These are phyloP conservation scores for Rhynchosporium agropyri DNA, from an alignment of 2,329 filamentous ascomycete genomes.

Conservation along the genomic window DNA sequence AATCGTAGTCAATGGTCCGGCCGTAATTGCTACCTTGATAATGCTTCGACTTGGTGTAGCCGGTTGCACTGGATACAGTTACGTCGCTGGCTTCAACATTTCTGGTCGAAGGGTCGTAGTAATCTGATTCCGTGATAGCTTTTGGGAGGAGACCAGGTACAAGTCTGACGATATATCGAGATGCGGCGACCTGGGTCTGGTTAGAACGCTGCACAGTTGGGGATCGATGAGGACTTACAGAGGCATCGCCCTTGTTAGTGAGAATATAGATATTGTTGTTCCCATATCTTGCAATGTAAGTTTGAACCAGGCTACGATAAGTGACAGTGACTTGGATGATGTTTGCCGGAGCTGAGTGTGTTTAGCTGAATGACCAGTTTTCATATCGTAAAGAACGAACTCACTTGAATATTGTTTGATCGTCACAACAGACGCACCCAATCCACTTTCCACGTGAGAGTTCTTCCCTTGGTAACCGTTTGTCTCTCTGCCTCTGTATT, in stretches of 20 bases:
- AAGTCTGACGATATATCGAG: conserved; percentile 24
- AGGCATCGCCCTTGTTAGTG: conserved; percentile 43
- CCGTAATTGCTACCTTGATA: conserved; percentile 24
- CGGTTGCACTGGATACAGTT: conserved; percentile 14
- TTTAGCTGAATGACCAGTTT: conserved; percentile 1
- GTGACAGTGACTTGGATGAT: conserved; percentile 45
- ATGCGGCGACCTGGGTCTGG: conserved; percentile 15
- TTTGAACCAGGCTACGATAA: conserved; percentile 44
- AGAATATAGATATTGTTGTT: conserved; percentile 48
- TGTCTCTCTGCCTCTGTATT: conserved; percentile 40
- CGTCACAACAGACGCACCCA: conserved; percentile 59
- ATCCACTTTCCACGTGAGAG: conserved; percentile 44
- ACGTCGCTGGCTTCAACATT: conserved; percentile 19
- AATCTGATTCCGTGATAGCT: conserved; percentile 20
- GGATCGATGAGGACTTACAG: background rate
- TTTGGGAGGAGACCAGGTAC: conserved; percentile 20
- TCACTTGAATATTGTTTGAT: conserved; percentile 19
- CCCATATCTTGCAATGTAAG: conserved; percentile 44
- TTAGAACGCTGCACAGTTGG: background rate
- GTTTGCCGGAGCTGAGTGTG: conserved; percentile 27
- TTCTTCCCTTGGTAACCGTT: conserved; percentile 24
- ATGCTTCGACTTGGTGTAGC: conserved; percentile 26
- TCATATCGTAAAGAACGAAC: background rate
- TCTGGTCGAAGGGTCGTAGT: conserved; percentile 17
- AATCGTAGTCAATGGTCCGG: conserved; percentile 28